phyloP scores from a whole-genome alignment of 2,329 filamentous ascomycete species.

The Ascochyta fabae region DNA sequence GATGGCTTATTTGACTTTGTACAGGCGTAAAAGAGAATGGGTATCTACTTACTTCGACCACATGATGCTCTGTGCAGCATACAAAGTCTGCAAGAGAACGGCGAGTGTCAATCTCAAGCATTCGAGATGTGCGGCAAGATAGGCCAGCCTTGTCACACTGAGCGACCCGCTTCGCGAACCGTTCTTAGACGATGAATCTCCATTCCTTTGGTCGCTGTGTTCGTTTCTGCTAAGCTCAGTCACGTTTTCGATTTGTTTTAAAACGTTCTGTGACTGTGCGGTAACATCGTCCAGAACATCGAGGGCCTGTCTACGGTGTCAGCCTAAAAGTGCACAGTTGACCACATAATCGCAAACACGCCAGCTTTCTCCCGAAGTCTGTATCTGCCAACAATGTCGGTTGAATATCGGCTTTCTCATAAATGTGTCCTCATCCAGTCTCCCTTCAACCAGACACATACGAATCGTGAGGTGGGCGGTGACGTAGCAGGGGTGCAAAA shows the following conservation, averaged over 20 bases:
- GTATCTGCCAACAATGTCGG: background rate
- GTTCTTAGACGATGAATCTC: background rate
- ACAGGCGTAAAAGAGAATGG: background rate
- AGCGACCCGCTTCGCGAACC: background rate
- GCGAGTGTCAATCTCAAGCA: slow-evolving; percentile 44
- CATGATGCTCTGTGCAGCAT: slow-evolving; percentile 48
- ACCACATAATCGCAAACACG: too few relatives aligned
- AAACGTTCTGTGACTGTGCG: slow-evolving; percentile 37
- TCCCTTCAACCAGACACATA: background rate
- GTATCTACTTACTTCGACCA: slow-evolving; percentile 45
- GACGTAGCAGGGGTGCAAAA: background rate
- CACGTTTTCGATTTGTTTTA: slow-evolving; percentile 38
- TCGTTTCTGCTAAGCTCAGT: slow-evolving; percentile 18
- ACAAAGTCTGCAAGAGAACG: slow-evolving; percentile 48
- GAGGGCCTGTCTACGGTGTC: slow-evolving; percentile 30
- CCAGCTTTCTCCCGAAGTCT: background rate
- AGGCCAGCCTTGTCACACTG: slow-evolving; percentile 32
- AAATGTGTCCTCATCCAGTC: background rate
- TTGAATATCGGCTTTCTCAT: background rate
- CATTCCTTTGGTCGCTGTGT: slow-evolving; percentile 8
- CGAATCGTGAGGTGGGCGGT: background rate
- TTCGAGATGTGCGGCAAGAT: slow-evolving; percentile 46
- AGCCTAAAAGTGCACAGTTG: background rate
- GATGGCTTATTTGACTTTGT: background rate
- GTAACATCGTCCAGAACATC: slow-evolving; percentile 45